Base-by-base conservation (phyloP, 495 filamentous ascomycete genomes). In the Thermochaetoides thermophila region DNA sequence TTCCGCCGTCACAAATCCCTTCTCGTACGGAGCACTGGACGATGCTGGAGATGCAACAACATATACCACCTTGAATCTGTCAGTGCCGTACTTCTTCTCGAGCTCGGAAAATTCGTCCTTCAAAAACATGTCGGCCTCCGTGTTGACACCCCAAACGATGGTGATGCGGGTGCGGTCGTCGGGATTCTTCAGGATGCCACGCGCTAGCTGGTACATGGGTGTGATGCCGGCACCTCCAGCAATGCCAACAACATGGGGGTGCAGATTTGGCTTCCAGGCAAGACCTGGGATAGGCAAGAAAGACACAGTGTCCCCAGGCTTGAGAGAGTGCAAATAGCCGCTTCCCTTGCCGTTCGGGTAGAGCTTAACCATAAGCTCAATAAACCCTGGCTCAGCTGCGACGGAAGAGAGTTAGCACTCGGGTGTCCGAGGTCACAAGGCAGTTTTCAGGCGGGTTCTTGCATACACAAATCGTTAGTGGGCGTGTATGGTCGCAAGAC, bases 211-310 rank as follows among this genome's bases (percentile, higher is more conserved):
- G 44, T 68, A 75, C 39, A 73, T 69, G 18, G 74, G 73, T 3
- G 71, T 76, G 37, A 78, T 75, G 18, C 74, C 74, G 0, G 71
- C 71, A 10, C 73, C 74, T 18, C 74, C 74, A 13, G 74, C 72
- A 21, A 78, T 65, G 9, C 76, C 55, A 31, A 67, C 61, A 17
- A 78, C 53, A 32, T 74, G 67, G 0, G 57, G 33, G 37, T 65
- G 60, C 38, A 67, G 49, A 43, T 76, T 75, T 14, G 69, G 60
- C 2, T 49, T 60, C 69, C 71, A 80, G 14, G 50, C 39, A 38
- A 64, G 66, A 8, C 60, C 68, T 16, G 57, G 59, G 16, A 78
- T 44, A 4, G 66, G 55, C 5, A 58, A 45, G 34, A 78, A 67
- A 17, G 60, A 64, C 14, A 78, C 53, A 3, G 53, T 61, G 39